Evolutionary conservation across 768 basidiomycete genomes (phyloP), one percentile per base, ranked within the genome.

Genomic region (Melanogaster broomeanus): DNA sequence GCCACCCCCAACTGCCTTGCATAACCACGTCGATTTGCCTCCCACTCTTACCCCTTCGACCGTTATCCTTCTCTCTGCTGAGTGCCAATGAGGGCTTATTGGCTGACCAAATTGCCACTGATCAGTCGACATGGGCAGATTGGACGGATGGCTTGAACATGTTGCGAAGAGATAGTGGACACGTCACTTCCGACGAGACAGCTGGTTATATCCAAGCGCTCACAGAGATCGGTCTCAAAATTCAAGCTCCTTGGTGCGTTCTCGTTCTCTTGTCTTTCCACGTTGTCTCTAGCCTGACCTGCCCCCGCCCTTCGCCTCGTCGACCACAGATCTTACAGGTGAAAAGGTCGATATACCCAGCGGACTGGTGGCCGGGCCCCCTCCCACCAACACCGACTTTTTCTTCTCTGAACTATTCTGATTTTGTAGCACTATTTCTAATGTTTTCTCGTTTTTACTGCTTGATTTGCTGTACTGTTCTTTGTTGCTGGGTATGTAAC

Each of bases 61-160:
- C 84, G 0, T 74, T 90, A 21, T 89, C 89, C 4, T 93, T 93
- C 68, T 88, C 88, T 9, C 71, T 94, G 44, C 67, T 91, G 45
- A 85, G 80, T 51, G 76, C 82, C 7, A 82, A 79, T 59, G 87
- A 88, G 59, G 84, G 82, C 18, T 84, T 87, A 2, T 64, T 92
- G 51, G 90, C 87, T 4, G 88, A 92, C 64, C 81, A 86, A 51
- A 84, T 91, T 59, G 88, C 90, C 3, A 82, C 85, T 25, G 84
- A 93, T 66, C 79, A 82, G 46, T 83, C 85, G 16, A 76, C 87
- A 16, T 94, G 90, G 87, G 88, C 90, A 15, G 93, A 96, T 71
- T 96, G 93, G 93, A 91, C 91, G 3, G 93, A 96, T 66, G 93
- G 93, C 4, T 64, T 96, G 67, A 91, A 91, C 61, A 89, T 95